Conservation (phyloP, 1,139 yeast genomes). For the Yamadazyma oceani region DNA sequence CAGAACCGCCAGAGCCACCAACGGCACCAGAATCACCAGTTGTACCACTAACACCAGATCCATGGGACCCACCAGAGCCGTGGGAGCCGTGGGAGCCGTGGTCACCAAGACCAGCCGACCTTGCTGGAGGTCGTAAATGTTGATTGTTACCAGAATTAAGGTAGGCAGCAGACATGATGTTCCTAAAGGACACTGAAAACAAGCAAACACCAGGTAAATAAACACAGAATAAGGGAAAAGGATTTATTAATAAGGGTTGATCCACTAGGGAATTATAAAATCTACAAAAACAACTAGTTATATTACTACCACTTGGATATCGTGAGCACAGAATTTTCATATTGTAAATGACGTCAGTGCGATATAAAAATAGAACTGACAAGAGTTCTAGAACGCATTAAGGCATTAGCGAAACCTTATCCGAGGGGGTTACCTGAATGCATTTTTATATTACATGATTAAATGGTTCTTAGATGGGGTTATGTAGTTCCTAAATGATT, state of each 20-base stretch:
- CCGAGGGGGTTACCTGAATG: too few relatives aligned
- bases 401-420: neutral
- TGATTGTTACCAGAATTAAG: neutral
- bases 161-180: slow-evolving; percentile 1
- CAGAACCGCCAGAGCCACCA: neutral
- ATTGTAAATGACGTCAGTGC: neutral
- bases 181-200: neutral
- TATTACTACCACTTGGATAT: too few relatives aligned
- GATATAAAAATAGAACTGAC: slow-evolving; percentile 1
- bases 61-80: too few relatives aligned
- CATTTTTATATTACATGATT: too few relatives aligned
- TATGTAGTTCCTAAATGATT: too few relatives aligned
- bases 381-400: neutral
- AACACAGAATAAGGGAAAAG: too few relatives aligned
- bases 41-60: neutral
- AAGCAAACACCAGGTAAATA: too few relatives aligned
- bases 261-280: neutral
- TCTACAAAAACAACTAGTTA: neutral
- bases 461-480: too few relatives aligned
- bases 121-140: neutral
- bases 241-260: too few relatives aligned
- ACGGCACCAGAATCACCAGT: neutral
- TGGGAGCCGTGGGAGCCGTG: too few relatives aligned
- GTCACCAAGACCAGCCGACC: too few relatives aligned
- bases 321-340: neutral